Conservation (phyloP, 2,329 filamentous ascomycete genomes). For the Colletotrichum viniferum region DNA sequence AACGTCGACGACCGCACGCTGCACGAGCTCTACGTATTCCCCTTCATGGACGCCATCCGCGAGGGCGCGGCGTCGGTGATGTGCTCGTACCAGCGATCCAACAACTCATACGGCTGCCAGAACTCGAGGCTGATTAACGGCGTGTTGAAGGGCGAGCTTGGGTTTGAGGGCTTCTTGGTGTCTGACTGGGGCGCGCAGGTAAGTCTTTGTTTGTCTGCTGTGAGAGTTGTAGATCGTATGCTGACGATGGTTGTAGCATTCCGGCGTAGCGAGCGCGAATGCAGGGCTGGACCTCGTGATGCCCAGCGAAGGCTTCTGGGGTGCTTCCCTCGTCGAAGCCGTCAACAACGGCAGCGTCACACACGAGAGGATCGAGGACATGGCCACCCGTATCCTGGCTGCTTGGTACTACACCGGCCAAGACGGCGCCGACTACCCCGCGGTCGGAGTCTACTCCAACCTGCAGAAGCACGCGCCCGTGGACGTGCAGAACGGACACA, state of each 20-base stretch:
- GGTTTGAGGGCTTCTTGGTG: conserved; percentile 66
- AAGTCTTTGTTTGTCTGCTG: conserved; percentile 63
- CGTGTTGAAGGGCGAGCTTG: conserved; percentile 73
- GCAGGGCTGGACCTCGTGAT: conserved; percentile 82
- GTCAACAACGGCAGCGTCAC: conserved; percentile 59
- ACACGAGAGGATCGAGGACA: conserved; percentile 69
- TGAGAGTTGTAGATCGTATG: neutral
- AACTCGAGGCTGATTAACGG: conserved; percentile 65
- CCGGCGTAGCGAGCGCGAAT: conserved; percentile 54
- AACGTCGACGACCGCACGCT: conserved; percentile 69
- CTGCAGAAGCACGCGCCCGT: conserved; percentile 47
- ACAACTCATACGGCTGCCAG: conserved; percentile 71
- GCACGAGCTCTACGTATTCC: conserved; percentile 72
- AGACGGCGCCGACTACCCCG: conserved; percentile 50
- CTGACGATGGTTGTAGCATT: neutral
- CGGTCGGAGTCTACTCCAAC: conserved; percentile 24
- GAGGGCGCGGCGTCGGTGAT: conserved; percentile 70
- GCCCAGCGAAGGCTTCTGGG: conserved; percentile 71
- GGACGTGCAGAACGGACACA: conserved; percentile 62
- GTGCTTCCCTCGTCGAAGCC: conserved; percentile 62
- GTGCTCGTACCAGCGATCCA: conserved; percentile 78
- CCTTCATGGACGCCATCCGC: conserved; percentile 71
- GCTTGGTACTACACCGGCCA: conserved; percentile 64
- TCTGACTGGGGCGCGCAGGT: conserved; percentile 80
- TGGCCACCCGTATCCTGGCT: conserved; percentile 67